These are phyloP conservation scores for Butyriboletus loyo DNA, from an alignment of 768 basidiomycete genomes.

Conservation along the genomic window DNA sequence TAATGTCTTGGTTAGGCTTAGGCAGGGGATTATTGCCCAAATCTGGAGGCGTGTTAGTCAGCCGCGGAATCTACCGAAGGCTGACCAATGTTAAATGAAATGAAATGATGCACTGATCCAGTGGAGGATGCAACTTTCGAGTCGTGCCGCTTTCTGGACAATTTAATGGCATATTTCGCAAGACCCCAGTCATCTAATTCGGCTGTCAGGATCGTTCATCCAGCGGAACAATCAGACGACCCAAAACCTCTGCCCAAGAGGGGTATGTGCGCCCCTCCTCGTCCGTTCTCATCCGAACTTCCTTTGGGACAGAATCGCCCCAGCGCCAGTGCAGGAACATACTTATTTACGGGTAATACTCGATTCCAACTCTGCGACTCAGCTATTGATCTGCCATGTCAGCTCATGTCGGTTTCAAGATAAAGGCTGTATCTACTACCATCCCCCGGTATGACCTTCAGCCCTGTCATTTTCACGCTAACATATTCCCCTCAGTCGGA, in stretches of 20 bases:
- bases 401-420: conserved; percentile 86
- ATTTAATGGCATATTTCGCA: conserved; percentile 66
- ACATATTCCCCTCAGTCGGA: conserved; percentile 20
- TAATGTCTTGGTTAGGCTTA: too few relatives aligned
- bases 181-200: conserved; percentile 55
- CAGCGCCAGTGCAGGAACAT: conserved; percentile 89
- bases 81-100: conserved; percentile 18
- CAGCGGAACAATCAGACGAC: conserved; percentile 42
- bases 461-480: conserved; percentile 7
- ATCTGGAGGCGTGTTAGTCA: neutral
- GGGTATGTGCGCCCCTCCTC: conserved; percentile 40
- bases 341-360: conserved; percentile 78
- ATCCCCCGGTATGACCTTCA: conserved; percentile 55
- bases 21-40: neutral
- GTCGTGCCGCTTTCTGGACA: neutral
- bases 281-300: conserved; percentile 2
- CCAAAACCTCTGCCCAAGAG: conserved; percentile 47
- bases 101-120: conserved; percentile 6
- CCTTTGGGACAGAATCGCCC: conserved; percentile 48
- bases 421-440: conserved; percentile 81
- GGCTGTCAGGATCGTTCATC: conserved; percentile 72
- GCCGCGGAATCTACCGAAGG: conserved; percentile 13
- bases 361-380: neutral
- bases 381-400: neutral
- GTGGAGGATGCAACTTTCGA: conserved; percentile 1